Evolutionary conservation across 1,284 basidiomycete species (phyloP), one percentile per base, ranked within the genome.

Genomic region (Ceratobasidium sp.): DNA sequence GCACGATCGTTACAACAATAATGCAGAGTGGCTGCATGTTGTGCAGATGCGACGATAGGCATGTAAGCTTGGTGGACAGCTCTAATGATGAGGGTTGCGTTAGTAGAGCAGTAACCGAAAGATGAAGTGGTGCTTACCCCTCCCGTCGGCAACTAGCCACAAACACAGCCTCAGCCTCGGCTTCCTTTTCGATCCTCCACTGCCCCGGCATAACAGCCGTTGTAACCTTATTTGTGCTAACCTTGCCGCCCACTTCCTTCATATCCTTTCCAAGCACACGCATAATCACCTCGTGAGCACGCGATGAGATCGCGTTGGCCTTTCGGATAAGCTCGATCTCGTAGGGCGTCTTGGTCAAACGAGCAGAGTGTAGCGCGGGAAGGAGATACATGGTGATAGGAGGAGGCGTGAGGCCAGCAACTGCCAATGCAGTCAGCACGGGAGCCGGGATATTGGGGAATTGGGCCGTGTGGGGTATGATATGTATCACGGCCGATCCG

Each of bases 271-370:
- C 94, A 5, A 96, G 86, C 13, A 95, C 89, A n/a, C 92, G 86
- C 94, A 97, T 97, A 59, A 97, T 89, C 8, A 89, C 88, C 81
- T 95, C 93, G 78, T 97, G 95, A 1, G 95, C 95, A 3, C 90
- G 86, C 0, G 92, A 94, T 76, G 92, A 94, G 77, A 97, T 94
- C 73, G 87, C 86, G 80, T 93, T 95, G 0, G 95, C 95, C 72
- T 88, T 86, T 69, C 86, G 84, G 78, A 97, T 94, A 75, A 87
- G 83, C 16, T 84, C 86, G 72, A 98, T 88, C 83, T 97, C 95
- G 51, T 85, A 81, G 2, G 84, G 82, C 22, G 90, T 90, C 83
- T 97, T 98, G 76, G 86, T 89, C 31, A 97, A 82, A 9, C 95
- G 87, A 4, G 94, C 90, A 41, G 83, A 84, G 77, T 96, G 93